These are phyloP conservation scores for Selaginella tamariscina DNA, from an alignment of 75 land plant genomes.

Conservation along the genomic window DNA sequence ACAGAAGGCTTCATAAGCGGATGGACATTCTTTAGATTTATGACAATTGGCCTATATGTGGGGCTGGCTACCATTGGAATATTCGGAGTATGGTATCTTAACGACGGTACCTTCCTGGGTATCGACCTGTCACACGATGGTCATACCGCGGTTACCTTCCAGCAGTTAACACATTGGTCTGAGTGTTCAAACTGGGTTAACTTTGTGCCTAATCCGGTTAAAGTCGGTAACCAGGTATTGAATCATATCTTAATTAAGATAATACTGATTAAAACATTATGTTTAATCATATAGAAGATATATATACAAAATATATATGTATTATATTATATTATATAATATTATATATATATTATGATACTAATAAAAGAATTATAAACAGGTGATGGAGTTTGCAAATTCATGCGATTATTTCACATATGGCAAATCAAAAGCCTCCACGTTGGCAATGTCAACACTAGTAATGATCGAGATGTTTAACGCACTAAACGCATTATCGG, in stretches of 20 bases:
- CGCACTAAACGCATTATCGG: constrained; percentile 30
- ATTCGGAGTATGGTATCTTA: constrained; percentile 26
- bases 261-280: too few relatives aligned
- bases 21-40: constrained; percentile 27
- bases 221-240: constrained; percentile 7
- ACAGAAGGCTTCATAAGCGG: constrained; percentile 25
- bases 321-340: too few relatives aligned
- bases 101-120: constrained; percentile 22
- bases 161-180: constrained; percentile 31
- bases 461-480: constrained; percentile 31
- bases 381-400: constrained; percentile 3
- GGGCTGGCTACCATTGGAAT: constrained; percentile 31
- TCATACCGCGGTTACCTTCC: constrained; percentile 22
- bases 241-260: too few relatives aligned
- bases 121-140: constrained; percentile 25
- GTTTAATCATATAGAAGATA: too few relatives aligned
- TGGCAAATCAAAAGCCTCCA: constrained; percentile 28
- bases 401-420: constrained; percentile 22
- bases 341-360: too few relatives aligned
- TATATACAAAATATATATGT: too few relatives aligned
- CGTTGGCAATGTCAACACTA: constrained; percentile 27
- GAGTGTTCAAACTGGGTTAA: constrained; percentile 21
- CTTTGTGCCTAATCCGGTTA: constrained; percentile 16
- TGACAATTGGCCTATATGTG: constrained; percentile 27
- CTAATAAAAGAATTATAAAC: too few relatives aligned